Evolutionary conservation across 352 stramenopile species (phyloP).

Genomic region (Phytopythium litorale): DNA sequence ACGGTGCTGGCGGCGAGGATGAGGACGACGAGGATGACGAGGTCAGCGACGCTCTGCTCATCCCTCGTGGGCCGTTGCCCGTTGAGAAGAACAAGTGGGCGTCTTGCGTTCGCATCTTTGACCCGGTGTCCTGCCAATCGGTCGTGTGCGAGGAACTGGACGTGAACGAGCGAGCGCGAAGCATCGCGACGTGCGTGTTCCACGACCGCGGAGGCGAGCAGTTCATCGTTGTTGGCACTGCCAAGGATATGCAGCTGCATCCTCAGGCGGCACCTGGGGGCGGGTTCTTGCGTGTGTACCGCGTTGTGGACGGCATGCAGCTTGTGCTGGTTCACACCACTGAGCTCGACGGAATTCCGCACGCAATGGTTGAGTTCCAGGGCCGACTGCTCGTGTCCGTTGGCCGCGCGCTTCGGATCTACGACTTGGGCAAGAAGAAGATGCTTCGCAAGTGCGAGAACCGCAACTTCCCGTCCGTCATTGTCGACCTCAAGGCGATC

Average conservation of each 20-base stretch:
- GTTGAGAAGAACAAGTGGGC: conserved; percentile 89
- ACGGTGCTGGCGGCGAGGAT: conserved; percentile 15
- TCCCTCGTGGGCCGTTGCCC: conserved; percentile 55
- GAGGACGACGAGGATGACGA: conserved; percentile 90
- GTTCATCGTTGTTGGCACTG: conserved; percentile 96
- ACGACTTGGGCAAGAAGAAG: conserved; percentile 99
- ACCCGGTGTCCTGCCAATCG: conserved; percentile 89
- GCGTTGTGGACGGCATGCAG: conserved; percentile 89
- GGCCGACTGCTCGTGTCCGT: conserved; percentile 96
- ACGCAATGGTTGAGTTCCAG: conserved; percentile 97
- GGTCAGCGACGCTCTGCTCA: conserved; percentile 64
- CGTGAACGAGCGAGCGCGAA: conserved; percentile 92
- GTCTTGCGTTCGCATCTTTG: conserved; percentile 96
- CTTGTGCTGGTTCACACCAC: conserved; percentile 97
- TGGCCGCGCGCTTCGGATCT: conserved; percentile 95
- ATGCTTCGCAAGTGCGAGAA: conserved; percentile 99
- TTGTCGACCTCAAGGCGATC: conserved; percentile 93
- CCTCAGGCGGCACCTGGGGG: conserved; percentile 59
- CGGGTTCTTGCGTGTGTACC: conserved; percentile 91
- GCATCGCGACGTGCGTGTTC: conserved; percentile 93
- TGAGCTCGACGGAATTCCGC: conserved; percentile 94
- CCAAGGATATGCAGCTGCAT: conserved; percentile 95
- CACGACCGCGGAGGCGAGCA: conserved; percentile 95
- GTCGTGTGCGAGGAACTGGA: conserved; percentile 91
- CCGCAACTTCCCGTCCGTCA: conserved; percentile 89